These are phyloP conservation scores for Magnusiomyces tetraspermus DNA, from an alignment of 1,139 yeast species.

Conservation along the genomic window DNA sequence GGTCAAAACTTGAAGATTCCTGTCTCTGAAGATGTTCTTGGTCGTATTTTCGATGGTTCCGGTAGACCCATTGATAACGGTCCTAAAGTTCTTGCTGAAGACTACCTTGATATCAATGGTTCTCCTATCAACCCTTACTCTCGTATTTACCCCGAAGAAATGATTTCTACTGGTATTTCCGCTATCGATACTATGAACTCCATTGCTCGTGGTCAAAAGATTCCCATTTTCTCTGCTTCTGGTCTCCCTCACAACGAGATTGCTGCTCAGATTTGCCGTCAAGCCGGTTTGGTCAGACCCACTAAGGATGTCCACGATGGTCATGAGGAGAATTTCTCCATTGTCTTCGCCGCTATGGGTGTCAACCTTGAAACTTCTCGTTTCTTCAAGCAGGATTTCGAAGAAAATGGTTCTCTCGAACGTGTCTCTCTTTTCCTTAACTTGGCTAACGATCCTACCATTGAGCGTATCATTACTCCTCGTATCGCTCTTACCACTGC, in stretches of 20 bases:
- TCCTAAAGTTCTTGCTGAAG: constrained; percentile 97
- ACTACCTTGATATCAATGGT: constrained; percentile 94
- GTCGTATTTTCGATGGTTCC: constrained; percentile 97
- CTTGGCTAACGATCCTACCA: constrained; percentile 98
- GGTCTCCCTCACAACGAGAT: constrained; percentile 99
- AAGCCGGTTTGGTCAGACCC: constrained; percentile 98
- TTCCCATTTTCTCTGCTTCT: constrained; percentile 96
- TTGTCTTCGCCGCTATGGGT: constrained; percentile 99
- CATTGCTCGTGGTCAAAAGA: constrained; percentile 99
- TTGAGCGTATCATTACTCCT: constrained; percentile 98
- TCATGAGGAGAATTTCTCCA: constrained; percentile 97
- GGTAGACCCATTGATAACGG: constrained; percentile 98
- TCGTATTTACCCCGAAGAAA: constrained; percentile 98
- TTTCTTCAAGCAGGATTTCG: constrained; percentile 97
- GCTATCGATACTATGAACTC: constrained; percentile 99
- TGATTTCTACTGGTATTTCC: constrained; percentile 97
- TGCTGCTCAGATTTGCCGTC: constrained; percentile 99
- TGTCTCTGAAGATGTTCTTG: constrained; percentile 93
- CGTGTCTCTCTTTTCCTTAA: constrained; percentile 94
- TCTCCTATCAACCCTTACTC: constrained; percentile 97
- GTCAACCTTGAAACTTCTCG: constrained; percentile 86
- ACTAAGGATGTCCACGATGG: constrained; percentile 99
- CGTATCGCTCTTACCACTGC: constrained; percentile 99
- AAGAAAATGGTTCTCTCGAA: constrained; percentile 96
- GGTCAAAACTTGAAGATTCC: constrained; percentile 90